Evolutionary conservation across 306 rosid genomes (phyloP).

Genomic region (Hippophae tibetana): DNA sequence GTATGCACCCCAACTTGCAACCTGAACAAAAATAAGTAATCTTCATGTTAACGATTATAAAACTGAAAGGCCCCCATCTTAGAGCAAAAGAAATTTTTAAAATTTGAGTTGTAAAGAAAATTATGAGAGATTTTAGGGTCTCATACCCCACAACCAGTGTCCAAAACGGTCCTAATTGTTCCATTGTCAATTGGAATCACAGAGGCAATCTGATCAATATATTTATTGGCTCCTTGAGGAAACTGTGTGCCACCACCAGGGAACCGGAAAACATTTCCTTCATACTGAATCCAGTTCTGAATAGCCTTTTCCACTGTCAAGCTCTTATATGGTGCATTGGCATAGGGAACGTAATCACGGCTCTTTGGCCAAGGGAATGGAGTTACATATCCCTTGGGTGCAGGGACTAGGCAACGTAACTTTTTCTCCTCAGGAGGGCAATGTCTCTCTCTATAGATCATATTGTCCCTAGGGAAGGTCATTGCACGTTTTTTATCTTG

Average conservation of each 20-base stretch:
- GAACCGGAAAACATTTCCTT: conserved; percentile 85
- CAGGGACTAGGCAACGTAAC: conserved; percentile 85
- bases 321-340: conserved; percentile 94
- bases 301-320: conserved; percentile 97
- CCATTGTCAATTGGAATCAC: conserved; percentile 86
- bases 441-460: conserved; percentile 88
- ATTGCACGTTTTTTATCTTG: conserved; percentile 89
- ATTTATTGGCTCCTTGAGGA: conserved; percentile 93
- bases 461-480: conserved; percentile 75
- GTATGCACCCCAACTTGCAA: conserved; percentile 98
- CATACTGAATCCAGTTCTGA: conserved; percentile 97
- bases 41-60: conserved; percentile 5
- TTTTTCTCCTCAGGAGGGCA: conserved; percentile 75
- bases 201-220: conserved; percentile 82
- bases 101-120: conserved; percentile 4
- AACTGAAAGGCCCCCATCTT: not conserved
- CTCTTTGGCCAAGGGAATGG: conserved; percentile 98
- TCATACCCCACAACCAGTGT: conserved; percentile 99
- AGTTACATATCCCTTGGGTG: conserved; percentile 90
- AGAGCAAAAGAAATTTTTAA: not conserved
- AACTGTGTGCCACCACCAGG: conserved; percentile 98
- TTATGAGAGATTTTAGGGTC: conserved; percentile 6
- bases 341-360: conserved; percentile 93
- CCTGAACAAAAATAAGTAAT: conserved; percentile 35
- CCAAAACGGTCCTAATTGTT: conserved; percentile 81